phyloP scores from a whole-genome alignment of 306 rosid genomes.

The Vicia villosa region DNA sequence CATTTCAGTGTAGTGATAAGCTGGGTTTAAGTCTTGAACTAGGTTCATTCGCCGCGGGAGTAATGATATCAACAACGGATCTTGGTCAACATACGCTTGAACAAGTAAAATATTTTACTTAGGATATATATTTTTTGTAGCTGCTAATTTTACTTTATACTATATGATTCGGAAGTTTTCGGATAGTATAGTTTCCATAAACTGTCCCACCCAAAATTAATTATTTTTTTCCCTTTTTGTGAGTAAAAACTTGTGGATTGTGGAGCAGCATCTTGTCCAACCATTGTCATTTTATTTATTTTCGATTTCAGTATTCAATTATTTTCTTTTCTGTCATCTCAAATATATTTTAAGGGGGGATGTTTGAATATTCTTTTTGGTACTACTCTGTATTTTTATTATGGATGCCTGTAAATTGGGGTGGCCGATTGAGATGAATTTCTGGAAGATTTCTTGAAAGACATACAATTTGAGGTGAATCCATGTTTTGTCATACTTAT shows the following conservation, averaged over 20 bases:
- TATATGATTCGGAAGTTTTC: slow-evolving; percentile 37
- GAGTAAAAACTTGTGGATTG: slow-evolving; percentile 30
- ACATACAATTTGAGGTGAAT: slow-evolving; percentile 28
- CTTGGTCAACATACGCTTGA: slow-evolving; percentile 98
- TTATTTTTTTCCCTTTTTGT: background rate
- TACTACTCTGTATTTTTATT: slow-evolving; percentile 12
- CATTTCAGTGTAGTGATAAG: slow-evolving; percentile 96
- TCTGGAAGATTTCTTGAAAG: slow-evolving; percentile 25
- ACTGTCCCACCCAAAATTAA: slow-evolving; percentile 19
- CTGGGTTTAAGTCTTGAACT: slow-evolving; percentile 94
- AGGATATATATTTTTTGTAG: slow-evolving; percentile 27
- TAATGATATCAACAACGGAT: slow-evolving; percentile 98
- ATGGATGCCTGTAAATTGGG: slow-evolving; percentile 15
- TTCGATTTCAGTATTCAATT: slow-evolving; percentile 7
- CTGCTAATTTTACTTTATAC: slow-evolving; percentile 23
- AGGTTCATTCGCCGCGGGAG: slow-evolving; percentile 99
- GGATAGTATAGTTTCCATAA: slow-evolving; percentile 23
- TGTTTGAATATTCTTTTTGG: slow-evolving; percentile 31
- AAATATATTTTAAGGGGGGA: slow-evolving; percentile 8
- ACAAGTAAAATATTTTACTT: slow-evolving; percentile 58
- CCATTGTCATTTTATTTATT: slow-evolving; percentile 17
- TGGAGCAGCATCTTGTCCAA: slow-evolving; percentile 18
- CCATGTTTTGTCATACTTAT: slow-evolving; percentile 34
- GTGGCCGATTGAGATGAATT: slow-evolving; percentile 22
- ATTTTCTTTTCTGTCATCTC: slow-evolving; percentile 7